Conservation (phyloP, 1,284 basidiomycete species). For the Ustilago hordei region DNA sequence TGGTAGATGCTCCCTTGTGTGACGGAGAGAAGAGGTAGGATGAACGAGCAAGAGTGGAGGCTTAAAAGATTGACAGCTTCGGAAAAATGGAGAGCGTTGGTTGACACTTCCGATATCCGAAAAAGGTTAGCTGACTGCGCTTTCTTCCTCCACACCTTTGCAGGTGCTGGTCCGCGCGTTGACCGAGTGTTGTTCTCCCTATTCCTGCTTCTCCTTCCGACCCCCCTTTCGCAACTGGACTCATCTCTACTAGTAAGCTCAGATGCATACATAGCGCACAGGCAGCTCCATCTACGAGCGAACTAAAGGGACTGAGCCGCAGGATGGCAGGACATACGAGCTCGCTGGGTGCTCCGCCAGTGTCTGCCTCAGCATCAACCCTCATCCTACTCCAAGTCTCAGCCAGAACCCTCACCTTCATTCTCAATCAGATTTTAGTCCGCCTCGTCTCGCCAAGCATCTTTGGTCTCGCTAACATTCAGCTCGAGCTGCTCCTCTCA, state of each 20-base stretch:
- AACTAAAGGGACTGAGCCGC: not conserved
- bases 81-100: not conserved
- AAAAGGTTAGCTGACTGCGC: not conserved
- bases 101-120: conserved; percentile 5
- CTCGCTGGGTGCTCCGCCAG: not conserved
- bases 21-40: not conserved
- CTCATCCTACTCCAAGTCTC: conserved; percentile 87
- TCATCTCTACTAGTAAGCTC: not conserved
- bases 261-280: not conserved
- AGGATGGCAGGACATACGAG: not conserved
- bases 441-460: conserved; percentile 85
- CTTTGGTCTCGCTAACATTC: conserved; percentile 86
- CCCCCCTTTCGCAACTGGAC: not conserved
- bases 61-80: conserved; percentile 4
- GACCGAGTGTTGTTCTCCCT: conserved; percentile 1
- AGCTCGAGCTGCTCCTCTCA: conserved; percentile 85
- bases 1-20: not conserved
- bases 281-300: not conserved
- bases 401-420: conserved; percentile 85
- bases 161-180: conserved; percentile 1
- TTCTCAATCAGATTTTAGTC: conserved; percentile 86
- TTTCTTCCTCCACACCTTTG: not conserved
- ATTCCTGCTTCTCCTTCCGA: not conserved
- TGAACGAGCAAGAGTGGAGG: not conserved
- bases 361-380: conserved; percentile 75